These are phyloP conservation scores for Boechera retrofracta DNA, from an alignment of 345 rosid genomes.

Conservation along the genomic window DNA sequence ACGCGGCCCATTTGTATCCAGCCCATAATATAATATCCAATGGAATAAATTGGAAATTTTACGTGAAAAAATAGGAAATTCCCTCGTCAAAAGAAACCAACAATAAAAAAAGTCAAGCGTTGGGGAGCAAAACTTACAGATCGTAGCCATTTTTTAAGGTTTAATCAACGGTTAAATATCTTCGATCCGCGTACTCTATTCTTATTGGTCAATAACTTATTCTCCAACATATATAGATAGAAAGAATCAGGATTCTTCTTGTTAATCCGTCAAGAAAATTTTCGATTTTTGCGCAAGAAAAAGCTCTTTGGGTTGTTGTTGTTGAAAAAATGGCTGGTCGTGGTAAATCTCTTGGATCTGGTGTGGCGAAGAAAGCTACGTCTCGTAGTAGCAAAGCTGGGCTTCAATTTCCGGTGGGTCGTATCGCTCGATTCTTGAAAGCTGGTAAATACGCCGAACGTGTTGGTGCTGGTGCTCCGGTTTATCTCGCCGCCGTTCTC, in stretches of 20 bases:
- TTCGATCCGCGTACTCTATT: constrained; percentile 47
- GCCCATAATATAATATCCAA: constrained; percentile 18
- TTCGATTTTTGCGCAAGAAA: background rate
- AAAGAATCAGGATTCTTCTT: background rate
- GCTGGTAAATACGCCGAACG: constrained; percentile 98
- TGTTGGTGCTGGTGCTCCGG: constrained; percentile 96
- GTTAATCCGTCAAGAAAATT: background rate
- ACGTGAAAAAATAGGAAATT: constrained; percentile 10
- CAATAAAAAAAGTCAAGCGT: constrained; percentile 33
- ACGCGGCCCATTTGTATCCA: background rate
- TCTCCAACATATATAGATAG: constrained; percentile 34
- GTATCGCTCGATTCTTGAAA: constrained; percentile 91
- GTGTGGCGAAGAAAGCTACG: constrained; percentile 84
- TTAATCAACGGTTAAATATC: constrained; percentile 43
- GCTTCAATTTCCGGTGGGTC: constrained; percentile 92
- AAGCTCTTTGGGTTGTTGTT: background rate
- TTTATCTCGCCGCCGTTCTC: constrained; percentile 93
- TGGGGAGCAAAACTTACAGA: constrained; percentile 23
- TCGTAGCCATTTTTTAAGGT: constrained; percentile 31
- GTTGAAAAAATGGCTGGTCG: constrained; percentile 73
- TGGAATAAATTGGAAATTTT: background rate
- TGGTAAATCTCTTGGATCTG: constrained; percentile 88
- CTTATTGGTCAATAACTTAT: constrained; percentile 47
- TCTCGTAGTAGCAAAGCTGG: constrained; percentile 99
- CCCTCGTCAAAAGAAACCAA: constrained; percentile 17